phyloP scores from a whole-genome alignment of 495 filamentous ascomycete species.

The Pseudoneurospora amorphoporcata region DNA sequence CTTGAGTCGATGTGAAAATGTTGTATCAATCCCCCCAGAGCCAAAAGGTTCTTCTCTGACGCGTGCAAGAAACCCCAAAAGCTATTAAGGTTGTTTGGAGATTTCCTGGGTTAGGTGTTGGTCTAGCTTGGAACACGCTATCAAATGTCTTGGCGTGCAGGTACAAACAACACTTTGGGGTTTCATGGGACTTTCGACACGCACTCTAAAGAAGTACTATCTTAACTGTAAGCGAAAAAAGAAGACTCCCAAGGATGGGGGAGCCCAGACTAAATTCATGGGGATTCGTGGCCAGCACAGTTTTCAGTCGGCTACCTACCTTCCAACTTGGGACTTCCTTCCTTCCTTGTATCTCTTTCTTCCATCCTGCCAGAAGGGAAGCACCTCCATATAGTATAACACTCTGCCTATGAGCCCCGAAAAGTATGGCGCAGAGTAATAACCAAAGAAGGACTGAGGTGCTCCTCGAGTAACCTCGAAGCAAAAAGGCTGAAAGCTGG shows the following conservation, averaged over 20 bases:
- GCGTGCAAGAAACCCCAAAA: not conserved
- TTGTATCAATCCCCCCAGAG: not conserved
- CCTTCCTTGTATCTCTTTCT: no score
- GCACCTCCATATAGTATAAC: no score
- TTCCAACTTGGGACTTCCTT: no score
- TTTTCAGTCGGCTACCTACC: no score
- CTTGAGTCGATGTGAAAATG: not conserved
- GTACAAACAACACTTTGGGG: not conserved
- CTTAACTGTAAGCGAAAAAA: no score
- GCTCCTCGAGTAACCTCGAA: no score
- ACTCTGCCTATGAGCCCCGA: not conserved
- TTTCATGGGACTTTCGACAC: no score
- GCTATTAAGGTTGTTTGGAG: constrained; percentile 10
- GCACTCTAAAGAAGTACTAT: no score
- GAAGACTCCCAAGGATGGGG: no score
- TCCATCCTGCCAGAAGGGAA: no score
- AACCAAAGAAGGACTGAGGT: not conserved
- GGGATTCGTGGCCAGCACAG: no score
- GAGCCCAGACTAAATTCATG: no score
- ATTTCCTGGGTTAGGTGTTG: constrained; percentile 8
- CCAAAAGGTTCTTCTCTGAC: not conserved
- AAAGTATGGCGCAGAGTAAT: not conserved
- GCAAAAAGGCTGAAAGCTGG: not conserved
- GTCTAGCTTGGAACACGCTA: not conserved
- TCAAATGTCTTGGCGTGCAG: not conserved